These are phyloP conservation scores for Monosporascus sp. DNA, from an alignment of 2,329 filamentous ascomycete genomes.

Conservation along the genomic window DNA sequence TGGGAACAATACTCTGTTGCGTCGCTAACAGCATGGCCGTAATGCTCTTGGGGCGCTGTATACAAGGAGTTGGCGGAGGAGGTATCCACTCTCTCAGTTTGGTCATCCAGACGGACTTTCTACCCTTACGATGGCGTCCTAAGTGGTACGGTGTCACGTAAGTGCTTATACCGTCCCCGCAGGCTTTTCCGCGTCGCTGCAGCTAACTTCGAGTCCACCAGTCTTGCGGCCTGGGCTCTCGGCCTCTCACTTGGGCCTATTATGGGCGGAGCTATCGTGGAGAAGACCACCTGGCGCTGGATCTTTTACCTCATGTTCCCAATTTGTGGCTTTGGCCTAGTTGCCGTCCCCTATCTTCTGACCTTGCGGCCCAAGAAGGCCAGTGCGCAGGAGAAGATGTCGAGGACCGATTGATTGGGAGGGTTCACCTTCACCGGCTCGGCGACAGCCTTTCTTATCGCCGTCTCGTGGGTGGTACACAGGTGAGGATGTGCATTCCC, in stretches of 20 bases:
- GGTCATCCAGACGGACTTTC: constrained; percentile 35
- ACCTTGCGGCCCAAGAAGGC: constrained; percentile 30
- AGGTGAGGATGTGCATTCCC: constrained; percentile 9
- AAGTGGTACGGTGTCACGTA: constrained; percentile 34
- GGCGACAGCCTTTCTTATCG: constrained; percentile 38
- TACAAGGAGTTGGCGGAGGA: constrained; percentile 36
- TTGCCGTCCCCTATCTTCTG: constrained; percentile 35
- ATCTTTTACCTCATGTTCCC: too few relatives aligned
- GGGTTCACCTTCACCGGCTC: constrained; percentile 38
- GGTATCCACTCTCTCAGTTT: constrained; percentile 35
- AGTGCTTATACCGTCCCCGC: constrained; percentile 8
- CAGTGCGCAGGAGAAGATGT: constrained; percentile 27
- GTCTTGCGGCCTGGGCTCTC: constrained; percentile 29
- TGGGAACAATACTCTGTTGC: constrained; percentile 36
- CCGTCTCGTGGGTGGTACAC: constrained; percentile 40
- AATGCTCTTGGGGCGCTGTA: constrained; percentile 31
- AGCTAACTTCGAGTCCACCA: constrained; percentile 1
- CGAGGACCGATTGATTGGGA: constrained; percentile 40
- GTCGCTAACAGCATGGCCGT: constrained; percentile 25
- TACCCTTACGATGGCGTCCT: constrained; percentile 34
- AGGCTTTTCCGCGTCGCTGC: neutral
- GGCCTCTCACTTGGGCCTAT: too few relatives aligned
- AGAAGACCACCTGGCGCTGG: too few relatives aligned
- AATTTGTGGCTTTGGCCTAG: constrained; percentile 19
- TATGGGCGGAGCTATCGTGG: too few relatives aligned